phyloP scores from a whole-genome alignment of 2,329 filamentous ascomycete genomes.

The Coccinonectria pachysandricola region DNA sequence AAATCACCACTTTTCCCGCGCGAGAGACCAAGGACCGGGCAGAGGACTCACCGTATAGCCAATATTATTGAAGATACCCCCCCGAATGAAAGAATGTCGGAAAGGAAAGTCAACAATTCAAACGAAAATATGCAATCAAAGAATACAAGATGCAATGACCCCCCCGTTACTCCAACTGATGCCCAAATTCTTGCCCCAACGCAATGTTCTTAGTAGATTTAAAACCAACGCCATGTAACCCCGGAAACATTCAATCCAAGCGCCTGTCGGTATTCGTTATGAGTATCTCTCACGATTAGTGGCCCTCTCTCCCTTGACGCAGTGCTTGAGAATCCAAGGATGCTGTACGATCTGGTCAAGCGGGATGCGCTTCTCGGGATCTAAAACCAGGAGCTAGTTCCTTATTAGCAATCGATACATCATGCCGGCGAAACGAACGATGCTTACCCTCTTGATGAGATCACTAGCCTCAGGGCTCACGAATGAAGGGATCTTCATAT shows the following conservation, averaged over 20 bases:
- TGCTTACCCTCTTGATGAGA: slow-evolving; percentile 74
- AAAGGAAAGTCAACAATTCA: slow-evolving; percentile 3
- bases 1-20: too few relatives aligned
- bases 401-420: slow-evolving; percentile 13
- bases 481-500: slow-evolving; percentile 87
- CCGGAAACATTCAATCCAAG: slow-evolving; percentile 8
- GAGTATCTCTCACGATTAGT: slow-evolving; percentile 37
- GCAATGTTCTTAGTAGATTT: too few relatives aligned
- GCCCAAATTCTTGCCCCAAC: slow-evolving; percentile 15
- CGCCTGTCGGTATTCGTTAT: slow-evolving; percentile 13
- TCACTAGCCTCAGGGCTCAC: slow-evolving; percentile 86
- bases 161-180: slow-evolving; percentile 23
- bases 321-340: slow-evolving; percentile 97
- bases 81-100: slow-evolving; percentile 4
- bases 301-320: slow-evolving; percentile 52
- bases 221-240: slow-evolving; percentile 13
- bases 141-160: too few relatives aligned
- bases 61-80: slow-evolving; percentile 19
- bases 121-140: slow-evolving; percentile 9
- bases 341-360: slow-evolving; percentile 82
- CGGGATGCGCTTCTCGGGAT: slow-evolving; percentile 86
- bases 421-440: background rate
- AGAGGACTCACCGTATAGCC: too few relatives aligned
- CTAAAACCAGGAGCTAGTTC: slow-evolving; percentile 70
- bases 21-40: too few relatives aligned